Conservation (phyloP, 768 basidiomycete genomes). For the Lentinula guzmanii region DNA sequence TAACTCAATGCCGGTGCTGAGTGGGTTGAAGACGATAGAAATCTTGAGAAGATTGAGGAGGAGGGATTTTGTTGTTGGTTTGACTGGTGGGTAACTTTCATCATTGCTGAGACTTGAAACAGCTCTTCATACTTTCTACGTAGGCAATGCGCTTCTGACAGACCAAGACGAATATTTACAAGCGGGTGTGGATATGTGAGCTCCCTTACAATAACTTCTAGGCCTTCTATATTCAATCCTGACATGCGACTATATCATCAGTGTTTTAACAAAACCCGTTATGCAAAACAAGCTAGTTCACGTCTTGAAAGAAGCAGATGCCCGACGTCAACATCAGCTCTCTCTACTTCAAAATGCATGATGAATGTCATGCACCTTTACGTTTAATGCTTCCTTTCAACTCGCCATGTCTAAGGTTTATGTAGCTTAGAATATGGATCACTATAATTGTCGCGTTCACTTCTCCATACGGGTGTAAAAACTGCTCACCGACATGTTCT, state of each 20-base stretch:
- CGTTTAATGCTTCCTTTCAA: too few relatives aligned
- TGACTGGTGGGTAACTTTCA: constrained; percentile 34
- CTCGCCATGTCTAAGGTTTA: too few relatives aligned
- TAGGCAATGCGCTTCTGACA: constrained; percentile 1
- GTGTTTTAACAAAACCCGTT: constrained; percentile 78
- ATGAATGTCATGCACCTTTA: too few relatives aligned
- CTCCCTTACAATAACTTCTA: background rate
- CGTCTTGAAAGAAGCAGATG: constrained; percentile 38
- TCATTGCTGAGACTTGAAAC: too few relatives aligned
- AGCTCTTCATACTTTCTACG: background rate
- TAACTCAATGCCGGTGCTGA: constrained; percentile 67
- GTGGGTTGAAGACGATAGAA: constrained; percentile 48
- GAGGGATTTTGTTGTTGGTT: constrained; percentile 58
- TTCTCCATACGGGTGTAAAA: too few relatives aligned
- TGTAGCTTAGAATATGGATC: too few relatives aligned
- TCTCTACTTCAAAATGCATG: background rate
- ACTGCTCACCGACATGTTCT: too few relatives aligned
- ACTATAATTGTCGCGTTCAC: too few relatives aligned
- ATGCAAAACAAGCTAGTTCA: constrained; percentile 48
- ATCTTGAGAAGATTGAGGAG: constrained; percentile 46
- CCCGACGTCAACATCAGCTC: constrained; percentile 24
- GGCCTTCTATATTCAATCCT: background rate
- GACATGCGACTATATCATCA: constrained; percentile 16
- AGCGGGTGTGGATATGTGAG: constrained; percentile 7
- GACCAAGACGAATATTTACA: constrained; percentile 1